Evolutionary conservation across 495 filamentous ascomycete species (phyloP), one percentile per base, ranked within the genome.

Genomic region (Penicillium canescens): DNA sequence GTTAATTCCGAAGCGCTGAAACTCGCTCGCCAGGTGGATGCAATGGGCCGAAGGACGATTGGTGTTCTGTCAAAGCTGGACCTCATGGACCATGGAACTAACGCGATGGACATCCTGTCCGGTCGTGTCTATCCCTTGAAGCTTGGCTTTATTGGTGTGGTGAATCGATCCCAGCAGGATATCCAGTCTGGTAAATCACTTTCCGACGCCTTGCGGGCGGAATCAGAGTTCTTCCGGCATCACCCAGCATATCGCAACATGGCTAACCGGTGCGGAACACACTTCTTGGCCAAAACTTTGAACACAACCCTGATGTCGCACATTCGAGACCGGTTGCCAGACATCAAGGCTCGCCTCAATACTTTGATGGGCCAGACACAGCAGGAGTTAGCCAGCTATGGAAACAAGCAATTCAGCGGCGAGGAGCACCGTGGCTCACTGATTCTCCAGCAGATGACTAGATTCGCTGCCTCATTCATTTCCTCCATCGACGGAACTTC

Each of bases 291-390:
- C 37, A 99, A 96, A 80, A 94, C 88, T 18, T 80, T 99, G 48
- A 99, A 98, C 64, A 85, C 85, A 37, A 98, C 93, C 5, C 78
- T 99, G 52, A 98, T 98, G 94, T 73, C 86, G 14, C 94, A 99
- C 63, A 99, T 99, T 67, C 89, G 94, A 35, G 95, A 98, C 63
- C 83, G 94, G 24, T 70, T 99, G 47, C 94, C 94, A 4, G 94
- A 99, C 71, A 99, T 99, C 72, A 99, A 99, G 69, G 94, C 94
- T 21, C 85, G 94, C 24, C 78, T 99, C 35, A 99, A 99, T 62
- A 99, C 94, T 0, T 71, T 99, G 46, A 99, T 99, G 95, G 94
- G 94, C 6, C 94, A 99, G 68, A 99, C 94, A 18, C 95, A 99
- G 60, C 94, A 99, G 73, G 94, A 99, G 67, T 82, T 99, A 42